Conservation (phyloP, 306 rosid genomes). For the Dalbergia cochinchinensis region DNA sequence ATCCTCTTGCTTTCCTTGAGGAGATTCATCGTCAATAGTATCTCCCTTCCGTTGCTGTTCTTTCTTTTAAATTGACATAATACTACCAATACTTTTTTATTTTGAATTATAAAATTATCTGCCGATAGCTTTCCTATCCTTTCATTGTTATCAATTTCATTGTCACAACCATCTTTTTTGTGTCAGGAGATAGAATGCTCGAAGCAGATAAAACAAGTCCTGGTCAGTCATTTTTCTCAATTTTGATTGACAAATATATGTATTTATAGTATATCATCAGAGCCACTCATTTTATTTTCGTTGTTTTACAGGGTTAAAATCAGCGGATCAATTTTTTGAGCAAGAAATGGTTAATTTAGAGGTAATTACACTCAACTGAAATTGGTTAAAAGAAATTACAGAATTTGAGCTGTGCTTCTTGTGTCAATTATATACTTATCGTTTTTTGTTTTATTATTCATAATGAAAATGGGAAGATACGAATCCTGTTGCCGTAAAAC, state of each 20-base stretch:
- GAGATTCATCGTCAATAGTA: not conserved
- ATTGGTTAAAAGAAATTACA: not conserved
- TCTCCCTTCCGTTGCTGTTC: not conserved
- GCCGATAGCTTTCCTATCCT: not conserved
- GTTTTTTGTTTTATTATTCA: not conserved
- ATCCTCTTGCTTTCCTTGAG: not conserved
- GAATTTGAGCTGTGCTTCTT: not conserved
- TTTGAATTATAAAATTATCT: not conserved
- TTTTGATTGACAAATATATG: not conserved
- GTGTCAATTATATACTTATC: not conserved
- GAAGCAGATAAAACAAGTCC: not conserved
- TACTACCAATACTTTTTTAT: too few species aligned
- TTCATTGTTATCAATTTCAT: not conserved
- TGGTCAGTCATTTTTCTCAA: slow-evolving; percentile 5
- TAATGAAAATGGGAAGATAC: not conserved
- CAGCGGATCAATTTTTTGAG: not conserved
- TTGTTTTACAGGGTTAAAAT: slow-evolving; percentile 8
- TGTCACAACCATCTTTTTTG: not conserved
- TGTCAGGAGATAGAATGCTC: not conserved
- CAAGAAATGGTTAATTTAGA: slow-evolving; percentile 9
- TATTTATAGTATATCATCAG: not conserved
- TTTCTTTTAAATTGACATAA: not conserved
- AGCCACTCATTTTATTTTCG: not conserved
- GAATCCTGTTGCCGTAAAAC: not conserved
- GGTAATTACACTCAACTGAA: slow-evolving; percentile 34